phyloP scores from a whole-genome alignment of 345 rosid species.

The Gossypium australe region DNA sequence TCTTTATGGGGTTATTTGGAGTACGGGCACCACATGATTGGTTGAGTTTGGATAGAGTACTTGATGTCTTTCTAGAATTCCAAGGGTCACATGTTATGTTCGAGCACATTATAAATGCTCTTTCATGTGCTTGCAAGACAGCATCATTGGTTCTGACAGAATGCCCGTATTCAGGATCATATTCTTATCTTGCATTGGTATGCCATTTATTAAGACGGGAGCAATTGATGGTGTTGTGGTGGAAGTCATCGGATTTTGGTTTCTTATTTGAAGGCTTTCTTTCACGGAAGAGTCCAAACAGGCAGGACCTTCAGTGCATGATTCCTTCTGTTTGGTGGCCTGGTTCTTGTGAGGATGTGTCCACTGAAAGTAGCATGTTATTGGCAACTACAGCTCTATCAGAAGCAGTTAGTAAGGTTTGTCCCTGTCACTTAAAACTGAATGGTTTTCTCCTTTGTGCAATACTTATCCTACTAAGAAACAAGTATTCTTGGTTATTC shows the following conservation, averaged over 20 bases:
- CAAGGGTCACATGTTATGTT: conserved; percentile 51
- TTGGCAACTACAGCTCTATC: conserved; percentile 71
- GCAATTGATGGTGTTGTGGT: conserved; percentile 80
- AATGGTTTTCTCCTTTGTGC: not conserved
- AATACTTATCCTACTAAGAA: not conserved
- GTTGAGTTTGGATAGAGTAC: conserved; percentile 61
- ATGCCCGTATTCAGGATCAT: conserved; percentile 92
- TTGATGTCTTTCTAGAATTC: conserved; percentile 58
- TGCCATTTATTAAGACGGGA: conserved; percentile 76
- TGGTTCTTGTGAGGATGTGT: conserved; percentile 79
- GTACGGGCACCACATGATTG: conserved; percentile 71
- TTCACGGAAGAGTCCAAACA: conserved; percentile 66
- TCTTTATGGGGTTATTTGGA: conserved; percentile 71
- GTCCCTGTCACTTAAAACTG: not conserved
- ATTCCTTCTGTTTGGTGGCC: conserved; percentile 99
- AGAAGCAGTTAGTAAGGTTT: conserved; percentile 73
- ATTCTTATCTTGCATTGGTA: conserved; percentile 77
- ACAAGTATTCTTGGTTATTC: not conserved
- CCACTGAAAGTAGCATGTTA: conserved; percentile 73
- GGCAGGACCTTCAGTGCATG: conserved; percentile 76
- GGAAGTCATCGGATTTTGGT: conserved; percentile 73
- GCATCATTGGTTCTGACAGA: conserved; percentile 57
- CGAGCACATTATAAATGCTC: conserved; percentile 61
- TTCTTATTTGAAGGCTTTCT: conserved; percentile 79
- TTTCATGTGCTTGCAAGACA: conserved; percentile 77